Conservation (phyloP, 208 protist genomes). For the Trypanosomatidae sp. region DNA sequence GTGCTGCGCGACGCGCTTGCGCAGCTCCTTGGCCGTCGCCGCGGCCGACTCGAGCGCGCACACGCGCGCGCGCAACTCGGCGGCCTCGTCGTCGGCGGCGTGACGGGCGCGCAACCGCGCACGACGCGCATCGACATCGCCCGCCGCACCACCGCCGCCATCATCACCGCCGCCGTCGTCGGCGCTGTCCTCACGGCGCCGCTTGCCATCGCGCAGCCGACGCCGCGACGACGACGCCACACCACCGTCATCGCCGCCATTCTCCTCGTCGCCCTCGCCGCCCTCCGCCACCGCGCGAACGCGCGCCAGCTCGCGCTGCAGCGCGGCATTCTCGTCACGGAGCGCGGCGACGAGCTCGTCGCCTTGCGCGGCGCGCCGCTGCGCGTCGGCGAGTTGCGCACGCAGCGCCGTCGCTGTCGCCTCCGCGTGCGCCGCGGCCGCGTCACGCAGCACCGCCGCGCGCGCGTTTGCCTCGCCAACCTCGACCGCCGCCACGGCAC, state of each 20-base stretch:
- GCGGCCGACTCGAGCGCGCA: slow-evolving; percentile 17
- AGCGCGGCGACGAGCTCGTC: slow-evolving; percentile 7
- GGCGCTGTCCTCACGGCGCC: too few relatives aligned
- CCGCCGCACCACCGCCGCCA: too few relatives aligned
- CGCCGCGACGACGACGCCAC: slow-evolving; percentile 44
- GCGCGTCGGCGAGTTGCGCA: too few relatives aligned
- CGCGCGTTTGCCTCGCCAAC: neutral
- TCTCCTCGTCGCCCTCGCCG: slow-evolving; percentile 31
- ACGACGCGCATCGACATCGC: too few relatives aligned
- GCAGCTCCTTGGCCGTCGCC: slow-evolving; percentile 16
- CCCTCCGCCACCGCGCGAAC: too few relatives aligned
- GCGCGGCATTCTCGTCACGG: too few relatives aligned
- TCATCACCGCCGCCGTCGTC: too few relatives aligned
- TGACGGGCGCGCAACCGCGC: too few relatives aligned
- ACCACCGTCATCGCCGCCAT: slow-evolving; percentile 16
- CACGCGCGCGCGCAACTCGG: slow-evolving; percentile 21
- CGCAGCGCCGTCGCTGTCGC: slow-evolving; percentile 4
- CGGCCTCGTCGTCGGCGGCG: slow-evolving; percentile 36
- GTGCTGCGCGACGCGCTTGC: slow-evolving; percentile 36
- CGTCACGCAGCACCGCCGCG: neutral
- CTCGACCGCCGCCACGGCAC: slow-evolving; percentile 2
- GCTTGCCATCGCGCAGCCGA: too few relatives aligned
- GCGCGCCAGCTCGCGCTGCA: slow-evolving; percentile 10
- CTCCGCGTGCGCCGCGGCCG: slow-evolving; percentile 6
- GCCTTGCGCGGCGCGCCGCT: slow-evolving; percentile 7